Evolutionary conservation across 148 eudicot species (phyloP).

Genomic region (Chenopodium album): DNA sequence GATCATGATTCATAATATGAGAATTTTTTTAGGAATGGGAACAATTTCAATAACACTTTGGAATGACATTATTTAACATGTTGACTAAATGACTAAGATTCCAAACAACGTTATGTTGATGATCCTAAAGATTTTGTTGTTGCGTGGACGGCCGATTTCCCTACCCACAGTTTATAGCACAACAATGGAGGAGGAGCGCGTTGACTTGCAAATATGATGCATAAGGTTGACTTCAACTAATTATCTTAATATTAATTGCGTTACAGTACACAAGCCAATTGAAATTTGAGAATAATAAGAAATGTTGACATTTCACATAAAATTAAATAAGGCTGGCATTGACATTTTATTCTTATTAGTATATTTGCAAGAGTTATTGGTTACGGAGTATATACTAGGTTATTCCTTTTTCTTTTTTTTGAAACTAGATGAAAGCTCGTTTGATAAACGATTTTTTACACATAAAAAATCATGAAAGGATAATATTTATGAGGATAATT

Average conservation of each 20-base stretch:
- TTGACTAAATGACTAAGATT: conserved; percentile 4
- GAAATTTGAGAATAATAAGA: background rate
- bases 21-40: too few species aligned
- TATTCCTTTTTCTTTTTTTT: too few species aligned
- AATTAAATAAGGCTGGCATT: background rate
- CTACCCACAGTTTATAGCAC: conserved; percentile 10
- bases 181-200: conserved; percentile 1
- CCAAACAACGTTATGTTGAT: conserved; percentile 13
- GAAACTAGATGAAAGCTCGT: too few species aligned
- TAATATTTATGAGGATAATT: too few species aligned
- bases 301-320: conserved; percentile 16
- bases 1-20: too few species aligned
- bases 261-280: background rate
- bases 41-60: background rate
- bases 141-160: conserved; percentile 30
- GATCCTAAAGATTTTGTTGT: conserved; percentile 23
- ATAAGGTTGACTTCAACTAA: conserved; percentile 15
- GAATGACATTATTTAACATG: background rate
- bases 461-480: too few species aligned
- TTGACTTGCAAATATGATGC: conserved; percentile 9
- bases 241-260: background rate
- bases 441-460: too few species aligned
- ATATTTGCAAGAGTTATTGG: too few species aligned
- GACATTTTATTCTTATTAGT: background rate
- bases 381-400: too few species aligned